Evolutionary conservation across 169 alveolate genomes (phyloP).

Genomic region (Cryptosporidium bovis): DNA sequence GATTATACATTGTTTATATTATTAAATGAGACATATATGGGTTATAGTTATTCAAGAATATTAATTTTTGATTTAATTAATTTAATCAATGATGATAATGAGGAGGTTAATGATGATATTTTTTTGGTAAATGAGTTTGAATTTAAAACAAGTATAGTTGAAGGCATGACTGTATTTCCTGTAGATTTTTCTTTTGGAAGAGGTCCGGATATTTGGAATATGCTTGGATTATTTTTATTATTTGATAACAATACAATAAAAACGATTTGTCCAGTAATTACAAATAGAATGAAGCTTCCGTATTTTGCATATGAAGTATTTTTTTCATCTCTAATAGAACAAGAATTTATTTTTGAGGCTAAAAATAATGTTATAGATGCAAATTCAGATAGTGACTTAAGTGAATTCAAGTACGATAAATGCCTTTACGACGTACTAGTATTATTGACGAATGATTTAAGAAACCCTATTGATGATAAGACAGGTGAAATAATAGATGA

Average conservation of each 20-base stretch:
- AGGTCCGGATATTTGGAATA: constrained; percentile 73
- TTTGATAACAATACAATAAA: constrained; percentile 7
- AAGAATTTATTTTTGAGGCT: constrained; percentile 29
- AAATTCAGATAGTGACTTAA: too few relatives aligned
- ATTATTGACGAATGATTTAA: constrained; percentile 11
- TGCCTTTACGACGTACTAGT: constrained; percentile 5
- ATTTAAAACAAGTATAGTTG: background rate
- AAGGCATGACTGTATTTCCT: background rate
- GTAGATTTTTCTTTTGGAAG: constrained; percentile 53
- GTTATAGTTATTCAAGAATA: background rate
- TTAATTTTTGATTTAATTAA: constrained; percentile 10
- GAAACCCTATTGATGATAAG: constrained; percentile 39
- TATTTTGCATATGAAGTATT: constrained; percentile 41
- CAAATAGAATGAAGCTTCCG: constrained; percentile 50
- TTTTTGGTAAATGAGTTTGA: background rate
- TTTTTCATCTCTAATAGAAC: constrained; percentile 40
- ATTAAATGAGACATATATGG: background rate
- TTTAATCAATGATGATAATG: background rate
- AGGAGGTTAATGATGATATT: background rate
- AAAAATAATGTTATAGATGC: background rate
- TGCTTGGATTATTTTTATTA: constrained; percentile 11
- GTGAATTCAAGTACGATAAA: constrained; percentile 10
- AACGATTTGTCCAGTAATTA: constrained; percentile 31
- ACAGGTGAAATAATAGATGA: constrained; percentile 32
- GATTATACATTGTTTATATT: constrained; percentile 9